Evolutionary conservation across 192 early-diverging fungal species (phyloP).

Genomic region (Coemansia sp.): DNA sequence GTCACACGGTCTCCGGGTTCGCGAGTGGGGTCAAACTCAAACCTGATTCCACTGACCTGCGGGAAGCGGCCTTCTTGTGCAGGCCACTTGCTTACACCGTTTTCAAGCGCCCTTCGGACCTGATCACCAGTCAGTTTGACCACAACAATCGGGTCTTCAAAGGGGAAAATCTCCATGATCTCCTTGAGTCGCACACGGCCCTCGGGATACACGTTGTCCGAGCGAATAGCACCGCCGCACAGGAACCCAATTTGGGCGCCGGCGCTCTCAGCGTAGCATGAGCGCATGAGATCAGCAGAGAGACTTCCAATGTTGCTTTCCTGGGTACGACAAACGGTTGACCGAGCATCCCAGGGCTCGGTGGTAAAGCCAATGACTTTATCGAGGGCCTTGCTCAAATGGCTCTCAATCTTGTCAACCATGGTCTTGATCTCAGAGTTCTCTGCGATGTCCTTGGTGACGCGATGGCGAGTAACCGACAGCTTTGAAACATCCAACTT

Average conservation of each 20-base stretch:
- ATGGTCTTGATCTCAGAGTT: conserved; percentile 43
- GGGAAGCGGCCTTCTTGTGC: conserved; percentile 69
- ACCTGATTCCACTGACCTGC: conserved; percentile 59
- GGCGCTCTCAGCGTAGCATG: conserved; percentile 37
- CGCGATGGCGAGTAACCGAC: conserved; percentile 45
- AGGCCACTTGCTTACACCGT: conserved; percentile 62
- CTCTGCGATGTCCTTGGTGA: conserved; percentile 36
- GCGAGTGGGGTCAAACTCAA: conserved; percentile 54
- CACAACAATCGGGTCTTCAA: conserved; percentile 65
- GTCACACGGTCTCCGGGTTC: conserved; percentile 53
- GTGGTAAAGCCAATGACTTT: conserved; percentile 56
- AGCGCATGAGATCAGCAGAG: conserved; percentile 60
- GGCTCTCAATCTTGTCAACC: conserved; percentile 47
- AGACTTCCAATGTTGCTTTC: conserved; percentile 65
- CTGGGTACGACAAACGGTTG: conserved; percentile 52
- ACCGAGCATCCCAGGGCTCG: conserved; percentile 55
- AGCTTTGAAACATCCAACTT: conserved; percentile 5
- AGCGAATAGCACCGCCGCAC: conserved; percentile 64
- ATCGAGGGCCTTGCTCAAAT: conserved; percentile 52
- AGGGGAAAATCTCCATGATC: conserved; percentile 65
- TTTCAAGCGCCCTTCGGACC: conserved; percentile 61
- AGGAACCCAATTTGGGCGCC: conserved; percentile 50
- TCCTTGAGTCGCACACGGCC: conserved; percentile 60
- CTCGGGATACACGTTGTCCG: conserved; percentile 54
- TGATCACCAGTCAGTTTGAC: conserved; percentile 59